Evolutionary conservation across 352 stramenopile species (phyloP), one percentile per base, ranked within the genome.

Genomic region (Pythium volutum): DNA sequence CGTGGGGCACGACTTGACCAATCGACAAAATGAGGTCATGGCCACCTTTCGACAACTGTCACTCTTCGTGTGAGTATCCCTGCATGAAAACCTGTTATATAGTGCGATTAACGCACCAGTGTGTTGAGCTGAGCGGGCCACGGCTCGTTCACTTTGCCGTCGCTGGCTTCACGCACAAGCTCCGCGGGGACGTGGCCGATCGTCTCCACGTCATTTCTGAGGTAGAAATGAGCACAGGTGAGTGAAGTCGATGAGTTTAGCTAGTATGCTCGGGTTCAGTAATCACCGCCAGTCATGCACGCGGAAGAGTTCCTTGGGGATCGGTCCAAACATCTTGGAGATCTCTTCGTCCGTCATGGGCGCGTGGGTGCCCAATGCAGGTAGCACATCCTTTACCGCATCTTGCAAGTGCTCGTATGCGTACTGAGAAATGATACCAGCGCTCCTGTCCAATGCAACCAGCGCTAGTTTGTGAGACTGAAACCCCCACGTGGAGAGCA

Each of bases 51-150:
- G 94, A 98, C 12, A 95, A 61, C 85, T 95, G 49, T 20, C 8
- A 34, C 27, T 11, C 16, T 14, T 25, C 33, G 25, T 25, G 9
- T 48, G 42, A 48, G n/a, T 29, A 48, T 14, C 14, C 14, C 14
- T 11, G 18, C 2, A 15, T 29, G 18, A 27, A 4, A 15, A 42
- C 11, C 41, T 25, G 33, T 16, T 54, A 8, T 11, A 4, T 11
- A 53, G 14, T 34, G 15, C 14, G 25, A 7, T 33, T 14, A 2
- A 73, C 74, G 8, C 65, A 99, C 93, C 38, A 98, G 74, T 47
- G 92, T 97, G 69, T 99, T 99, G 49, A 99, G 76, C 69, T 99
- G 96, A 10, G 93, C 97, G 0, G 97, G 97, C 96, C 96, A 99
- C 9, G 89, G 83, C 54, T 98, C 79, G 46, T 98, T 90, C 18